Percentiles rank a stretch among this genome's conserved stretches.
Conservation (phyloP, 2,329 filamentous ascomycete species). For the Thyridium curvatum region DNA sequence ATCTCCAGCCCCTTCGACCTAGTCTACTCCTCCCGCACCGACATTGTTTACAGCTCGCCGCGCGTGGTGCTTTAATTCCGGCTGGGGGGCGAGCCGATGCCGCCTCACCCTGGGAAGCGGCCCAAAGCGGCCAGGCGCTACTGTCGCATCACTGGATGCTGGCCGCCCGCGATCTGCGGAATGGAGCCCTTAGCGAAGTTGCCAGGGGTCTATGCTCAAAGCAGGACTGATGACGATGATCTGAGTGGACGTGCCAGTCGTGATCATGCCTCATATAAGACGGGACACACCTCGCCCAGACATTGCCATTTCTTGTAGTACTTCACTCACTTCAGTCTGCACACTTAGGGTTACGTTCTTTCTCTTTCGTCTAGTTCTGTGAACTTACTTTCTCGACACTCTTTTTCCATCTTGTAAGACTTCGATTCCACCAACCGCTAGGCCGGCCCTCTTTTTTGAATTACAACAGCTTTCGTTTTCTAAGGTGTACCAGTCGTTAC, state of each 20-base stretch:
- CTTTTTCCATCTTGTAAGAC: constrained; percentile 3
- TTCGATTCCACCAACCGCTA: neutral
- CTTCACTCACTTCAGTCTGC: constrained; percentile 3
- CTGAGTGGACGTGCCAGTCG: neutral
- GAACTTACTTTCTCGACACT: constrained; percentile 8
- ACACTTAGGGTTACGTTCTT: no score
- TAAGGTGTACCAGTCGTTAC: constrained; percentile 1
- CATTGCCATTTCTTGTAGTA: no score
- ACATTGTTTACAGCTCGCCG: neutral
- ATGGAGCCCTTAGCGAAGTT: constrained; percentile 4
- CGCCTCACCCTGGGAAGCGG: constrained; percentile 9
- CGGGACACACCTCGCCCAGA: neutral
- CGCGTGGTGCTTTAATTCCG: no score
- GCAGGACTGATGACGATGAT: no score
- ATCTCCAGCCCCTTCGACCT: no score
- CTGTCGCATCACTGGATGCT: neutral
- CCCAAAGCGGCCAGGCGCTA: constrained; percentile 2
- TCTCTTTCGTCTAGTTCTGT: constrained; percentile 9
- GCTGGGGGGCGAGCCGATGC: neutral
- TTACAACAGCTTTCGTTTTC: neutral
- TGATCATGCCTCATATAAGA: constrained; percentile 5
- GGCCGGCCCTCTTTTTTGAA: constrained; percentile 9
- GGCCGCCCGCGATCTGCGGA: constrained; percentile 5
- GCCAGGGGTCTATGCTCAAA: no score
- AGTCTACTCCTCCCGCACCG: constrained; percentile 2